A percentile compares a stretch with the other conserved stretches of the same genome.
Conservation (phyloP, 108 stramenopile species). For the Fistulifera pelliculosa region DNA sequence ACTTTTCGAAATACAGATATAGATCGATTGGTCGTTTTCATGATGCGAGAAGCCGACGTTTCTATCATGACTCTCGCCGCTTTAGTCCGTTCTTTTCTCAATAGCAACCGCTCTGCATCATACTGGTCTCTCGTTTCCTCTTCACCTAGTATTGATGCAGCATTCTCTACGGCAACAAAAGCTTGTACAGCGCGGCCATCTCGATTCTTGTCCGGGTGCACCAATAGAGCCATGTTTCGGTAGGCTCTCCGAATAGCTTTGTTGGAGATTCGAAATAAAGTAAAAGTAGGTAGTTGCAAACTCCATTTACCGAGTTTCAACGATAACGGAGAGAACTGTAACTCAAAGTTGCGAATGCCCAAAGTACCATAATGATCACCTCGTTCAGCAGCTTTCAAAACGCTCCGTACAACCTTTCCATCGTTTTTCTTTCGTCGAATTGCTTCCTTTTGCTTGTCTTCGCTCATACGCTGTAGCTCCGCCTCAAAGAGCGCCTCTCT, state of each 20-base stretch:
- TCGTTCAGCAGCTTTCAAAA: conserved; percentile 35
- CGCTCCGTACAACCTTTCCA: conserved; percentile 36
- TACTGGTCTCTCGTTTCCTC: conserved; percentile 38
- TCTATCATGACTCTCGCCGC: too few species aligned
- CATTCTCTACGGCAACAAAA: conserved; percentile 64
- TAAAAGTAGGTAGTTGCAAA: conserved; percentile 14
- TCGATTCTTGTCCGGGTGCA: conserved; percentile 74
- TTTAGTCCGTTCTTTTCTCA: too few species aligned
- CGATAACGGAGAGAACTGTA: conserved; percentile 39
- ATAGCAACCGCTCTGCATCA: conserved; percentile 25
- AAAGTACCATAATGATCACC: conserved; percentile 58
- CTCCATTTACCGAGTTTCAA: conserved; percentile 15
- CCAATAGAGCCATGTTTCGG: conserved; percentile 33
- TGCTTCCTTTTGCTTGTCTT: conserved; percentile 41
- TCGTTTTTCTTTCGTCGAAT: conserved; percentile 47
- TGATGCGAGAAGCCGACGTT: neutral
- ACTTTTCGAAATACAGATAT: conserved; percentile 1
- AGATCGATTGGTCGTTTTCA: neutral
- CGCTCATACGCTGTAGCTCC: conserved; percentile 54
- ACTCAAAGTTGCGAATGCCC: conserved; percentile 48
- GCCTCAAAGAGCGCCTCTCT: conserved; percentile 59
- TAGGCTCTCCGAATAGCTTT: conserved; percentile 51
- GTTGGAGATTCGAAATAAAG: conserved; percentile 20
- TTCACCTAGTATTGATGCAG: conserved; percentile 59
- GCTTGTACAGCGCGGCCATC: conserved; percentile 80